phyloP scores from a whole-genome alignment of 2,329 filamentous ascomycete genomes.

The Endothia cerciana region DNA sequence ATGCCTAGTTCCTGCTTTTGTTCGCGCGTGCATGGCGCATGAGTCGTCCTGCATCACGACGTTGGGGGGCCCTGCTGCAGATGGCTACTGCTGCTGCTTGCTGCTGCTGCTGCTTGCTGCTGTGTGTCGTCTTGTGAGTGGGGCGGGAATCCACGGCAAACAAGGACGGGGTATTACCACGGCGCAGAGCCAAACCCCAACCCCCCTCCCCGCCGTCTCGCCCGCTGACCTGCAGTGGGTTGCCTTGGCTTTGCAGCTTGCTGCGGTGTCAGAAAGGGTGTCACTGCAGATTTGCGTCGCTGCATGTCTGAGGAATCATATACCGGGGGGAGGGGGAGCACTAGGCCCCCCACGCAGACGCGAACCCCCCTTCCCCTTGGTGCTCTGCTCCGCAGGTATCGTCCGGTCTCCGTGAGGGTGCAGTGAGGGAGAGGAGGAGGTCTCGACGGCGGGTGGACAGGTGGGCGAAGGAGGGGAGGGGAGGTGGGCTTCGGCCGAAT shows the following conservation, averaged over 20 bases:
- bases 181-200: too few relatives aligned
- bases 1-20: background rate
- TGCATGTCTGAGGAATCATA: background rate
- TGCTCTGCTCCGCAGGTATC: background rate
- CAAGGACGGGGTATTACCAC: background rate
- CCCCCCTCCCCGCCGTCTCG: too few relatives aligned
- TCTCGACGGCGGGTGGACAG: background rate
- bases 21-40: background rate
- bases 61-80: too few relatives aligned
- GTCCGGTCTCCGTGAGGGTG: background rate
- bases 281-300: background rate
- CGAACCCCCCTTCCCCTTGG: background rate
- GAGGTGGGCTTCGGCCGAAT: constrained; percentile 8
- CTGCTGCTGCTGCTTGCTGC: too few relatives aligned
- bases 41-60: background rate
- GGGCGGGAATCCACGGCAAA: constrained; percentile 4
- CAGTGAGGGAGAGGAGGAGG: background rate
- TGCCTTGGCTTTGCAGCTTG: too few relatives aligned
- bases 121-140: too few relatives aligned
- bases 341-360: constrained; percentile 1
- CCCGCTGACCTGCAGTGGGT: background rate
- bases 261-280: background rate
- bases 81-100: too few relatives aligned
- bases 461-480: background rate
- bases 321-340: background rate